phyloP scores from a whole-genome alignment of 1,139 yeast species.

The Blastobotrys buckinghamii region DNA sequence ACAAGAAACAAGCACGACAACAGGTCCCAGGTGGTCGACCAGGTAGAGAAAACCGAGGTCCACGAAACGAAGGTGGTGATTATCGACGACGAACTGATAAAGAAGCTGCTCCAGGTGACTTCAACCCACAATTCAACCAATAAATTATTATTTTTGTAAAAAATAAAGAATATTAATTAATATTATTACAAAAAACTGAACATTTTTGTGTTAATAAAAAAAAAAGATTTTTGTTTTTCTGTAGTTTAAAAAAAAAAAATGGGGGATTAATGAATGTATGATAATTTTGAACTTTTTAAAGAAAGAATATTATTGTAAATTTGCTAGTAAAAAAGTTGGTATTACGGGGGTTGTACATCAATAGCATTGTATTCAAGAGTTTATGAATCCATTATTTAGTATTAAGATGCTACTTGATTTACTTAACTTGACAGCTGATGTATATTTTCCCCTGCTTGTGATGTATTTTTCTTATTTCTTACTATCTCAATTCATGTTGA shows the following conservation, averaged over 20 bases:
- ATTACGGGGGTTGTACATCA: no score
- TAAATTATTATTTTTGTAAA: slow-evolving; percentile 12
- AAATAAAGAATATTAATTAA: neutral
- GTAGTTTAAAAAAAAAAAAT: neutral
- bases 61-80: slow-evolving; percentile 35
- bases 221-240: neutral
- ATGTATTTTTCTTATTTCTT: no score
- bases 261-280: no score
- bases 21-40: slow-evolving; percentile 44
- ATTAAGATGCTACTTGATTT: no score
- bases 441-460: no score
- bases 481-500: neutral
- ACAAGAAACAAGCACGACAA: slow-evolving; percentile 93
- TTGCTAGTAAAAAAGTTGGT: no score
- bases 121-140: slow-evolving; percentile 31
- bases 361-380: no score
- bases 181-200: neutral
- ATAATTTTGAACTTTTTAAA: no score
- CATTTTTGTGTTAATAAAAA: neutral
- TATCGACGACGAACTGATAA: slow-evolving; percentile 40
- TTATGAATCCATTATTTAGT: no score
- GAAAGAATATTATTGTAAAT: no score
- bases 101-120: slow-evolving; percentile 32
- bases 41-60: slow-evolving; percentile 28
- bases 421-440: no score